These are phyloP conservation scores for Rehmannia glutinosa DNA, from an alignment of 257 asterid genomes.

Conservation along the genomic window DNA sequence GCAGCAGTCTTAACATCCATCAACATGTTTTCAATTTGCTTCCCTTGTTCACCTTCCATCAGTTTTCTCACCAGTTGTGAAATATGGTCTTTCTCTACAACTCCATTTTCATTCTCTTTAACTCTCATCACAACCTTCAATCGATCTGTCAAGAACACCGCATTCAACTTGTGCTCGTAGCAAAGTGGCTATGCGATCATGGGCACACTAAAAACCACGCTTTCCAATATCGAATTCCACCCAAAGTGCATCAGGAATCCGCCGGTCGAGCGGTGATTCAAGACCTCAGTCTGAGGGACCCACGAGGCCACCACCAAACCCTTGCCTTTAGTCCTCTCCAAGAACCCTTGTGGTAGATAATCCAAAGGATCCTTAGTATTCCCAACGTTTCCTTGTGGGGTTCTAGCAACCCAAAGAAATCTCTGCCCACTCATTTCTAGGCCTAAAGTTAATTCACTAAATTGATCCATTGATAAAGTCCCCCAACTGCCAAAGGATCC, in stretches of 20 bases:
- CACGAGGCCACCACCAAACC: slow-evolving; percentile 20
- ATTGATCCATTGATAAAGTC: slow-evolving; percentile 20
- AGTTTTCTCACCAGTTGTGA: not conserved
- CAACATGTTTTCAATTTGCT: not conserved
- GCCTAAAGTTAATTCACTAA: slow-evolving; percentile 30
- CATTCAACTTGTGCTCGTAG: slow-evolving; percentile 20
- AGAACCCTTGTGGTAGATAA: slow-evolving; percentile 14
- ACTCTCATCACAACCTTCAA: slow-evolving; percentile 9
- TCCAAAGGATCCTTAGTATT: not conserved
- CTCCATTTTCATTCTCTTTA: slow-evolving; percentile 3
- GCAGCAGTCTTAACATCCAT: not conserved
- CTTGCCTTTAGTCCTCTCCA: slow-evolving; percentile 13
- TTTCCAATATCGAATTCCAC: slow-evolving; percentile 16
- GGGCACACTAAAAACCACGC: slow-evolving; percentile 10
- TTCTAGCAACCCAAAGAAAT: slow-evolving; percentile 36
- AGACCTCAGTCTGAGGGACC: slow-evolving; percentile 18
- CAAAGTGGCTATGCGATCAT: slow-evolving; percentile 13
- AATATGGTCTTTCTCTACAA: slow-evolving; percentile 13
- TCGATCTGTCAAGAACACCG: slow-evolving; percentile 13
- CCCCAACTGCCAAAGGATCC: slow-evolving; percentile 41
- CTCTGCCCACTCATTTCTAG: slow-evolving; percentile 33
- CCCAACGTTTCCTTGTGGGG: slow-evolving; percentile 9
- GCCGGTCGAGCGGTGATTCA: slow-evolving; percentile 14
- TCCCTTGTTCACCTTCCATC: slow-evolving; percentile 19
- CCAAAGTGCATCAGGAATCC: slow-evolving; percentile 9